Base-by-base conservation (phyloP, 2,329 filamentous ascomycete species). In the Drechslera avenae region DNA sequence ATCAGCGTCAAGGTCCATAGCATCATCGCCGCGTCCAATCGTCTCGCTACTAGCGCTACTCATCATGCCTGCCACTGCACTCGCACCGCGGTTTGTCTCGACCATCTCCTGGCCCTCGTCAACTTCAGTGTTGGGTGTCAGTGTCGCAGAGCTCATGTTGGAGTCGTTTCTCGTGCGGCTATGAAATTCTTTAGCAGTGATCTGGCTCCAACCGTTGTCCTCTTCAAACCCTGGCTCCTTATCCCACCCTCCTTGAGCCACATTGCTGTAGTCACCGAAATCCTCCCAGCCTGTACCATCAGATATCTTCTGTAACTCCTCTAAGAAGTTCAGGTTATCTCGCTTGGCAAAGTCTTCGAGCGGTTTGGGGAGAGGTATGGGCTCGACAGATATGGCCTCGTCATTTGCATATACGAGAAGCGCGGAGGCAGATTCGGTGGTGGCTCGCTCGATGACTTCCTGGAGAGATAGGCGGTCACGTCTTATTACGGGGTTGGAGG, bases 331-430 rank as follows among this genome's bases (percentile, higher is more conserved):
- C 3, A 64, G 58, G 39, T 81, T 82, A 57, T 83, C 81, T 35
- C 67, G 68, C 28, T 77, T 73, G n/a, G 82, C 76, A 50, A 83
- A 83, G 21, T 73, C 59, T 33, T 63, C 40, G 10, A 73, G 64
- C 0, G 67, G 54, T 17, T 60, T 59, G 13, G 69, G 44, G 2
- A 72, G 52, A 4, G 63, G 63, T 2, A 57, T 21, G 5, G 50
- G 57, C 3, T 52, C 36, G 17, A 55, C 42, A 8, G 61, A 56
- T 5, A 57, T 59, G 1, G 72, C 72, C 10, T 64, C 63, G 3
- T 81, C 78, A 59, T 78, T 83, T 16, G 83, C 84, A 63, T 86
- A 87, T 2, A 87, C 79, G 8, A 87, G 76, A 1, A 87, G 67
- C 2, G 79, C 81, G 7, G 75, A 78, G 26, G 71, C 75, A 44